Evolutionary conservation across 192 early-diverging fungal species (phyloP).

Genomic region (Coemansia aciculifera): DNA sequence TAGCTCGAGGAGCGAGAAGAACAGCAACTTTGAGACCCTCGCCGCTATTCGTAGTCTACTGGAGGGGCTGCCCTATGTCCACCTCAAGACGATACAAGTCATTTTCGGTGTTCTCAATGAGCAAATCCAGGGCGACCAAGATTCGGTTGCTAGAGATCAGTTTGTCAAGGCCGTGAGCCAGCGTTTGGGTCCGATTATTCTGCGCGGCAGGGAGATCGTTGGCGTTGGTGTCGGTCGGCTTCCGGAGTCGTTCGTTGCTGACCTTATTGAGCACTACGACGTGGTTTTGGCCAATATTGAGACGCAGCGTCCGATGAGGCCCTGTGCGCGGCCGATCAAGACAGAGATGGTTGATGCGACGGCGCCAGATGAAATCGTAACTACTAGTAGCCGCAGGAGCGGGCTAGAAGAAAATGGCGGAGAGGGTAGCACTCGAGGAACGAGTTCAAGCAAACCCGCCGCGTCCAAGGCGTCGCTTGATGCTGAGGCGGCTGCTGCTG

Average conservation of each 20-base stretch:
- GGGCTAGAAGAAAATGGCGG: background rate
- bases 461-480: constrained; percentile 1
- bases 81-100: constrained; percentile 42
- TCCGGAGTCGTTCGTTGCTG: constrained; percentile 35
- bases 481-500: background rate
- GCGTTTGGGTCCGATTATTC: constrained; percentile 48
- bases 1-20: constrained; percentile 42
- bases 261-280: constrained; percentile 52
- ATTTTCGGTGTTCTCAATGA: constrained; percentile 39
- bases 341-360: background rate
- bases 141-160: constrained; percentile 8
- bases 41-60: constrained; percentile 27
- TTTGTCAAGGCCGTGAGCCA: constrained; percentile 37
- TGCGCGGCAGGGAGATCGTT: constrained; percentile 48
- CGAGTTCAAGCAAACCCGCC: background rate
- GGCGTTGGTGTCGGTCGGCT: constrained; percentile 40
- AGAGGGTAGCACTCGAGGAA: background rate
- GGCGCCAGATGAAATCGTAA: background rate
- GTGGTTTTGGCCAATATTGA: constrained; percentile 31
- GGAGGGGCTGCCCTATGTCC: constrained; percentile 35
- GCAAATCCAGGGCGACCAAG: constrained; percentile 23
- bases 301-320: constrained; percentile 30
- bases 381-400: background rate
- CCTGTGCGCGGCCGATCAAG: constrained; percentile 28
- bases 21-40: constrained; percentile 19